These are phyloP conservation scores for Amanita pseudoporphyria DNA, from an alignment of 768 basidiomycete genomes.

Conservation along the genomic window DNA sequence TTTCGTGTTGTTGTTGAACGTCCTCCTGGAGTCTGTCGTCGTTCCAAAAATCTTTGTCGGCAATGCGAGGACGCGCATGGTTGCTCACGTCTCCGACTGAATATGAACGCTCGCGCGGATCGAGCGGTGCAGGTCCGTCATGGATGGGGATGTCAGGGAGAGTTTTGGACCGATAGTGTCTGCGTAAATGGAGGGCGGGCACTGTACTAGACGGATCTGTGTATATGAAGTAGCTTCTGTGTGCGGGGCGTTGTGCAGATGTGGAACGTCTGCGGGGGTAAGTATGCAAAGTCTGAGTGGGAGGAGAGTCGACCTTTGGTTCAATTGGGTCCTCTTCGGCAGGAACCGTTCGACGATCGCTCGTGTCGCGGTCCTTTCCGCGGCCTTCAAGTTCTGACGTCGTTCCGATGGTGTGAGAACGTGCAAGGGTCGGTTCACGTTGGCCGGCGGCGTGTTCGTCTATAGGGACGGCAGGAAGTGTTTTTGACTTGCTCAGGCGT, in stretches of 20 bases:
- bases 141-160: not conserved
- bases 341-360: not conserved
- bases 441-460: not conserved
- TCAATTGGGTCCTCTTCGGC: not conserved
- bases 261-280: not conserved
- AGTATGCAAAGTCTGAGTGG: not conserved
- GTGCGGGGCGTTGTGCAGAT: not conserved
- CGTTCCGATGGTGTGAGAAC: not conserved
- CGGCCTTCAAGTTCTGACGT: not conserved
- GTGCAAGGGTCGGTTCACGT: not conserved
- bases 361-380: not conserved
- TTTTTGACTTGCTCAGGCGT: slow-evolving; percentile 3
- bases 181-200: not conserved
- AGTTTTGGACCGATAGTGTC: not conserved
- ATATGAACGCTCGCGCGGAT: not conserved
- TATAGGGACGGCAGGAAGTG: not conserved
- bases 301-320: not conserved
- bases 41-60: not conserved
- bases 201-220: not conserved
- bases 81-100: not conserved
- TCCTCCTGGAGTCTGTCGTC: not conserved
- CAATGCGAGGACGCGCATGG: not conserved
- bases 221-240: slow-evolving; percentile 4
- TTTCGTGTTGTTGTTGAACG: not conserved
- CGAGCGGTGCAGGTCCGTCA: not conserved